Conservation (phyloP, 164 flowering plant species). For the Vitis rotundifolia region DNA sequence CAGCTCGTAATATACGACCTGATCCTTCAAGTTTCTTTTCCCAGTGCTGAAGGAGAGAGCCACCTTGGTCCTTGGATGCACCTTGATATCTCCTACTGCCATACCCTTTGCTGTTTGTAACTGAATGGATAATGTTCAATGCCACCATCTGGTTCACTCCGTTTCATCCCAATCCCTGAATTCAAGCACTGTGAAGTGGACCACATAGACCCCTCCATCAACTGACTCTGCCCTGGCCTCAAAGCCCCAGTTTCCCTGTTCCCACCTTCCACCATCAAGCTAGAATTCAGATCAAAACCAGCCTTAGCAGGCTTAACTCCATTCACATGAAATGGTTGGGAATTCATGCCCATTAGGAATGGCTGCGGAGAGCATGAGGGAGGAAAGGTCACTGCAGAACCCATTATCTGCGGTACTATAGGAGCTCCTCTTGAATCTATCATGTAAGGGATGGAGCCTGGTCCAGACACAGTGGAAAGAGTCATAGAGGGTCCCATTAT, state of each 20-base stretch:
- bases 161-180: neutral
- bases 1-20: too few species aligned
- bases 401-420: slow-evolving; percentile 46
- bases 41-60: too few species aligned
- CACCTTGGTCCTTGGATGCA: neutral
- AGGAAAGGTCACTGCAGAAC: slow-evolving; percentile 30
- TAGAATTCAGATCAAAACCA: slow-evolving; percentile 46
- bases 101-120: neutral
- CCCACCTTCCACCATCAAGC: slow-evolving; percentile 27
- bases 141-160: neutral
- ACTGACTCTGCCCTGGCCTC: slow-evolving; percentile 1
- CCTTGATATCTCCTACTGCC: neutral
- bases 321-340: slow-evolving; percentile 23
- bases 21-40: too few species aligned
- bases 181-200: neutral
- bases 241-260: neutral
- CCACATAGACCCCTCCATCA: neutral
- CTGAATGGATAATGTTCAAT: neutral
- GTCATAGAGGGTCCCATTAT: too few species aligned
- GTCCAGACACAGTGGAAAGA: slow-evolving; percentile 31
- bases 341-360: slow-evolving; percentile 34
- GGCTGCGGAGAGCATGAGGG: slow-evolving; percentile 38
- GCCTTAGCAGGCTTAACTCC: slow-evolving; percentile 32
- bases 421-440: slow-evolving; percentile 56
- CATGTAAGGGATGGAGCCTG: slow-evolving; percentile 45